Percentiles rank a stretch among this genome's conserved stretches.
Conservation (phyloP, 2,329 filamentous ascomycete genomes). For the Grosmannia clavigera region DNA sequence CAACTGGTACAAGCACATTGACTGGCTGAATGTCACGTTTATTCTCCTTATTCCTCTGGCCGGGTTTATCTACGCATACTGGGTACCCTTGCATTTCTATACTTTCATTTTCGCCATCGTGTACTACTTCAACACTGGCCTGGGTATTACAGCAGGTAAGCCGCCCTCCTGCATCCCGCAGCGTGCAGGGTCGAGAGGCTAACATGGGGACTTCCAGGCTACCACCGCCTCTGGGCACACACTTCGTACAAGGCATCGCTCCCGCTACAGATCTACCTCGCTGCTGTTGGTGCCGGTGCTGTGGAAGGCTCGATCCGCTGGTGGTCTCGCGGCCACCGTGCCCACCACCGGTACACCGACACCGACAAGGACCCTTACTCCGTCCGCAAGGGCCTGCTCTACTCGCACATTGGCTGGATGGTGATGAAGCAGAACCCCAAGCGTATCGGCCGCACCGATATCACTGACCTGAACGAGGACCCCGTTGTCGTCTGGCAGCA, state of each 20-base stretch:
- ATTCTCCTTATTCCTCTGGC: constrained; percentile 66
- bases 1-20: constrained; percentile 88
- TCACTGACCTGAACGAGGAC: constrained; percentile 79
- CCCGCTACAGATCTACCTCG: constrained; percentile 71
- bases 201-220: constrained; percentile 30
- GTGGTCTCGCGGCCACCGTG: constrained; percentile 80
- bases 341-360: constrained; percentile 85
- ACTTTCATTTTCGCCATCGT: constrained; percentile 61
- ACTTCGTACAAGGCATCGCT: constrained; percentile 66
- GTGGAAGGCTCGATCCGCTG: constrained; percentile 79
- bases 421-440: constrained; percentile 88
- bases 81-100: constrained; percentile 60
- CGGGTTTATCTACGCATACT: constrained; percentile 63
- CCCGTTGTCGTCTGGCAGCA: constrained; percentile 80
- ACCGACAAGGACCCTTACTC: constrained; percentile 88
- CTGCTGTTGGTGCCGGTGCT: constrained; percentile 68
- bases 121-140: constrained; percentile 76
- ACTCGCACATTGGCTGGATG: constrained; percentile 85
- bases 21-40: constrained; percentile 81
- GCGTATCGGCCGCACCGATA: constrained; percentile 76
- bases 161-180: neutral
- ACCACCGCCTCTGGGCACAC: constrained; percentile 79
- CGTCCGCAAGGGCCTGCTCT: constrained; percentile 75
- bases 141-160: constrained; percentile 68
- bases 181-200: neutral